Percentiles rank a stretch among this genome's conserved stretches.
These are phyloP conservation scores for Sphagnum tenellum DNA, from an alignment of 225 moss, liverwort and hornwort genomes.

Conservation along the genomic window DNA sequence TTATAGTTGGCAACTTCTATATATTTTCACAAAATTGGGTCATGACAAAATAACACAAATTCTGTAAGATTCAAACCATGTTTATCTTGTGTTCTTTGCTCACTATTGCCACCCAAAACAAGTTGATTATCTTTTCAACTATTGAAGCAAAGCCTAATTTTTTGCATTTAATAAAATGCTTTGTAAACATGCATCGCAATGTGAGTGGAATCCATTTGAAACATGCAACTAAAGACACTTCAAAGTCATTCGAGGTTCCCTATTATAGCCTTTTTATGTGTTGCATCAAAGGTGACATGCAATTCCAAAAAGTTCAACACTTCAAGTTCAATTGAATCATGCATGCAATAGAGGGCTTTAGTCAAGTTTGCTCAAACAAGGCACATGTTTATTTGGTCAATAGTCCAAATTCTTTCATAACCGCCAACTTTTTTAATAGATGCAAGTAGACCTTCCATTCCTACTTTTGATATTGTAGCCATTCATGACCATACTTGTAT, in stretches of 20 bases:
- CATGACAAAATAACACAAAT: slow-evolving; percentile 28
- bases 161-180: slow-evolving; percentile 30
- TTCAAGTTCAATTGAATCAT: slow-evolving; percentile 23
- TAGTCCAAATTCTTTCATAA: slow-evolving; percentile 56
- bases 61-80: slow-evolving; percentile 21
- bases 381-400: slow-evolving; percentile 57
- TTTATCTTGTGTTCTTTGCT: neutral
- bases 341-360: slow-evolving; percentile 30
- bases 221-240: slow-evolving; percentile 25
- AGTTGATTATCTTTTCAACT: slow-evolving; percentile 11
- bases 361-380: slow-evolving; percentile 52
- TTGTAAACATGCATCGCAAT: slow-evolving; percentile 26
- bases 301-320: slow-evolving; percentile 37
- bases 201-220: slow-evolving; percentile 18
- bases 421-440: slow-evolving; percentile 13
- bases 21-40: slow-evolving; percentile 28
- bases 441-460: neutral
- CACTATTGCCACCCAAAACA: slow-evolving; percentile 7
- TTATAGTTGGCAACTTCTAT: slow-evolving; percentile 29
- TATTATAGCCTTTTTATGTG: slow-evolving; percentile 2
- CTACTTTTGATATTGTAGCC: slow-evolving; percentile 18
- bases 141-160: slow-evolving; percentile 20
- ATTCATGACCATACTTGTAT: neutral
- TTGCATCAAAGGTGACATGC: slow-evolving; percentile 38
- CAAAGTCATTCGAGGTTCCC: slow-evolving; percentile 7